These are phyloP conservation scores for Annulohypoxylon maeteangense DNA, from an alignment of 495 filamentous ascomycete species.

Conservation along the genomic window DNA sequence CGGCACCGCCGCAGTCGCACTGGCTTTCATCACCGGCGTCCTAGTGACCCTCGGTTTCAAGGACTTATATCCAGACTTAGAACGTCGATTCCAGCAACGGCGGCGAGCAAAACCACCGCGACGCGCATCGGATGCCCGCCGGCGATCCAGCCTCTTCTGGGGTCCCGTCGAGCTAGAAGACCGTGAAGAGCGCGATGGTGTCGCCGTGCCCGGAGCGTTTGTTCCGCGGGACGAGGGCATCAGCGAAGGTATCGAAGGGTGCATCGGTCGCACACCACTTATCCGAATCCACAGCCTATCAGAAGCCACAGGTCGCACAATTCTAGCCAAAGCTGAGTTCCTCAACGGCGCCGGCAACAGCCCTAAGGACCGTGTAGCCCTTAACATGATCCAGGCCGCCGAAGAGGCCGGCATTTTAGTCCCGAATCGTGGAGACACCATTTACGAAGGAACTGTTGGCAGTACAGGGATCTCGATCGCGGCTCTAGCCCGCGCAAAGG, in stretches of 20 bases:
- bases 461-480: slow-evolving; percentile 95
- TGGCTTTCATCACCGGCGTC: slow-evolving; percentile 79
- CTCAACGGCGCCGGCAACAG: slow-evolving; percentile 95
- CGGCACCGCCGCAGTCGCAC: slow-evolving; percentile 67
- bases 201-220: slow-evolving; percentile 7
- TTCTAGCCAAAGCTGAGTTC: slow-evolving; percentile 96
- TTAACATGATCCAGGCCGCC: slow-evolving; percentile 87
- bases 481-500: slow-evolving; percentile 83
- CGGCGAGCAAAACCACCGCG: slow-evolving; percentile 21
- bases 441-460: slow-evolving; percentile 98
- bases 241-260: slow-evolving; percentile 84
- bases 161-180: slow-evolving; percentile 65
- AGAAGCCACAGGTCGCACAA: slow-evolving; percentile 90
- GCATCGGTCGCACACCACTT: slow-evolving; percentile 93
- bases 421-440: slow-evolving; percentile 85
- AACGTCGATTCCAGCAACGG: slow-evolving; percentile 66
- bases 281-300: slow-evolving; percentile 88
- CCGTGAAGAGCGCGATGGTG: slow-evolving; percentile 52
- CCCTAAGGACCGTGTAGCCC: slow-evolving; percentile 93
- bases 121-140: slow-evolving; percentile 25
- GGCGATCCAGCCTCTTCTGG: slow-evolving; percentile 50
- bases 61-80: slow-evolving; percentile 76
- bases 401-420: slow-evolving; percentile 80
- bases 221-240: slow-evolving; percentile 43
- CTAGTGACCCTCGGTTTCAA: slow-evolving; percentile 78